Evolutionary conservation across 1,284 basidiomycete species (phyloP), one percentile per base, ranked within the genome.

Genomic region (Schizopora paradoxa): DNA sequence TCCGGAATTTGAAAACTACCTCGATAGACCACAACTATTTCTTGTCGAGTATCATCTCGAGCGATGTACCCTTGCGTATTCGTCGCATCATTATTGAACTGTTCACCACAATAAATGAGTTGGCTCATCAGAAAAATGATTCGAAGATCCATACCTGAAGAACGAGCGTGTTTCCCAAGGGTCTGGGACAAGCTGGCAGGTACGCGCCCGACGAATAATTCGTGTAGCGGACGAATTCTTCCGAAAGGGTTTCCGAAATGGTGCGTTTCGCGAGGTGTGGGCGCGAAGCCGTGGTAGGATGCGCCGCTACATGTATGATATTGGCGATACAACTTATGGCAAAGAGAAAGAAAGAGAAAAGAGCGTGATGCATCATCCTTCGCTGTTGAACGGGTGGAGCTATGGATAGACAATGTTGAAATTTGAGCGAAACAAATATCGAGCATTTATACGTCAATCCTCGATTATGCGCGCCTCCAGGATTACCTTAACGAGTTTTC

Each of bases 11-110:
- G 45, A 23, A 47, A 41, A 22, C 72, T 75, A 56, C 74, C 74
- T 11, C 73, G 66, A 29, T 75, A 57, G 19, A 69, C 68, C 32
- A 77, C 61, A 19, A 77, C 54, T 10, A 76, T 60, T 51, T 77
- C 73, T 39, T 65, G 65, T 10, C 66, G 60, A 4, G 56, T 35
- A 22, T 65, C 61, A 52, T 77, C 74, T 32, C 73, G 64, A 31
- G 67, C 74, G 14, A 77, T 64, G 47, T 68, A 73, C 21, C 74
- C 74, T 52, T 69, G 67, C 5, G 73, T 62, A 49, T 71, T 69
- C 13, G 71, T 69, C 7, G 67, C 16, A 3, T 61, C 46, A 45
- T 68, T 74, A 1, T 64, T 63, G 47, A 76, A 67, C 74, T 53
- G 18, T 8, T 16, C 23, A 13, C 3, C 6, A 40, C 10, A 4